phyloP scores from a whole-genome alignment of 2,329 filamentous ascomycete genomes.

The Penicillium sp. region DNA sequence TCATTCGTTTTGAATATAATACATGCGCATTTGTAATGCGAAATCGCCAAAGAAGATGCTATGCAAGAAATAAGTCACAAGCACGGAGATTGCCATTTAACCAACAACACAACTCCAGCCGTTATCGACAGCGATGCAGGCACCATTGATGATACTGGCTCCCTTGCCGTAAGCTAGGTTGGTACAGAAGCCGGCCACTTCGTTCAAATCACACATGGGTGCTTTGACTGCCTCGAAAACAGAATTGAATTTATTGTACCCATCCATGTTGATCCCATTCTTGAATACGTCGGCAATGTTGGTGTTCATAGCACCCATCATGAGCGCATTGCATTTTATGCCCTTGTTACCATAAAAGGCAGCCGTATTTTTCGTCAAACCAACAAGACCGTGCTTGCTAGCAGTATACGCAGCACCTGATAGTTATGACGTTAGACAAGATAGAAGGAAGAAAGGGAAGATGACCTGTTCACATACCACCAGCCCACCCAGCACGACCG shows the following conservation, averaged over 20 bases:
- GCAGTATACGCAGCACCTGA: slow-evolving; percentile 57
- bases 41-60: not conserved
- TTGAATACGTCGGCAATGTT: slow-evolving; percentile 56
- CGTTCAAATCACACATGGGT: slow-evolving; percentile 27
- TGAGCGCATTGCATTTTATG: slow-evolving; percentile 57
- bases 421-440: not conserved
- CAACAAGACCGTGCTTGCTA: slow-evolving; percentile 59
- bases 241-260: slow-evolving; percentile 20
- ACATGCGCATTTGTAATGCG: not conserved
- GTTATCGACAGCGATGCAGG: slow-evolving; percentile 35
- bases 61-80: not conserved
- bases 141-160: slow-evolving; percentile 33
- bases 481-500: slow-evolving; percentile 47
- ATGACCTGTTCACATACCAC: slow-evolving; percentile 35
- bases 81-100: not conserved
- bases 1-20: not conserved
- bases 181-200: slow-evolving; percentile 34
- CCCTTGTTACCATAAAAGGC: slow-evolving; percentile 59
- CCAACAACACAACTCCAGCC: slow-evolving; percentile 30
- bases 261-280: slow-evolving; percentile 30
- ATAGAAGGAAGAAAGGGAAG: not conserved
- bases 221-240: slow-evolving; percentile 20
- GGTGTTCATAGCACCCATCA: slow-evolving; percentile 60
- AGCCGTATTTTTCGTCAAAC: slow-evolving; percentile 62
- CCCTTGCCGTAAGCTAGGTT: slow-evolving; percentile 31